A percentile compares a stretch with the other conserved stretches of the same genome.
phyloP scores from a whole-genome alignment of 164 flowering plant genomes.

The Vitis cinerea region DNA sequence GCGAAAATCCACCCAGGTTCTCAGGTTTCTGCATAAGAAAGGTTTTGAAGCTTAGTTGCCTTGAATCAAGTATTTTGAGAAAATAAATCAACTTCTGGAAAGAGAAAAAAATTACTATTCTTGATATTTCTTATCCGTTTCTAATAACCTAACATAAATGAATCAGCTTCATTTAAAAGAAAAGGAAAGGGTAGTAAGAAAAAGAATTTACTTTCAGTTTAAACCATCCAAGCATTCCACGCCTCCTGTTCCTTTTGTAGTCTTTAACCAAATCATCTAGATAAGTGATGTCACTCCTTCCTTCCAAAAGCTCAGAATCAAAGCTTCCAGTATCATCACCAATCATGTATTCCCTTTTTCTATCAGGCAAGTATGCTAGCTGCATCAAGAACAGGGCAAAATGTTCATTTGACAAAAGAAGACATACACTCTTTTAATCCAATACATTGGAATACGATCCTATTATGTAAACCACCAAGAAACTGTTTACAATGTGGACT shows the following conservation, averaged over 20 bases:
- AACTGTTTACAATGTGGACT: slow-evolving; percentile 8
- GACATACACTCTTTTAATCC: not conserved
- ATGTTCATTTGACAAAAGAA: not conserved
- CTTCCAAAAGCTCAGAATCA: slow-evolving; percentile 59
- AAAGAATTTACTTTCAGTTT: slow-evolving; percentile 49
- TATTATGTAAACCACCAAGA: not conserved
- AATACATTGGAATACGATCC: slow-evolving; percentile 4
- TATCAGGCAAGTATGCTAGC: slow-evolving; percentile 85
- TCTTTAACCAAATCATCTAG: slow-evolving; percentile 58
- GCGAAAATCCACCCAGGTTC: slow-evolving; percentile 34
- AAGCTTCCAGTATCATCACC: slow-evolving; percentile 68
- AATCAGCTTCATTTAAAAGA: not conserved
- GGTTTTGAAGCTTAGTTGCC: not conserved
- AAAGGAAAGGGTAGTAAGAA: slow-evolving; percentile 1
- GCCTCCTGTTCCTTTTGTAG: slow-evolving; percentile 51
- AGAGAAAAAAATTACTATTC: not conserved
- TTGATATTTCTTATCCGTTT: not conserved
- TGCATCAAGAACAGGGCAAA: slow-evolving; percentile 32
- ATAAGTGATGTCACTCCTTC: slow-evolving; percentile 38
- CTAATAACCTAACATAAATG: not conserved
- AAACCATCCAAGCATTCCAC: slow-evolving; percentile 92
- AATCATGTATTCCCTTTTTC: slow-evolving; percentile 56
- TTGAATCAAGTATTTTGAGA: not conserved
- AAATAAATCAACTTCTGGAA: not conserved
- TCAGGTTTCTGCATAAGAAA: slow-evolving; percentile 64